Base-by-base conservation (phyloP, 345 rosid genomes). In the Cardamine chenopodiifolia region DNA sequence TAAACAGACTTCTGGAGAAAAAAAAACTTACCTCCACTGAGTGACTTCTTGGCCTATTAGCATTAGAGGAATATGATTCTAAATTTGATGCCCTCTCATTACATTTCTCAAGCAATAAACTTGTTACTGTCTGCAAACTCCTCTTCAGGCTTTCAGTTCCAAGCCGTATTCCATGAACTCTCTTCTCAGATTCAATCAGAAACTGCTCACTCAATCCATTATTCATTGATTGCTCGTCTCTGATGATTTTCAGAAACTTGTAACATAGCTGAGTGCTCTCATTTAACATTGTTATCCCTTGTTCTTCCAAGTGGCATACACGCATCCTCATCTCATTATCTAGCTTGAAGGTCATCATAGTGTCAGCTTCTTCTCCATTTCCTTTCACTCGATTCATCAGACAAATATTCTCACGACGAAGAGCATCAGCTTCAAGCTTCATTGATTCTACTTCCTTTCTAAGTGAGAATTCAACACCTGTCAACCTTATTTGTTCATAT, bases 401-500 rank as follows among this genome's bases (percentile, higher is more conserved):
- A 81, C 53, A 80, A 28, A 83, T 85, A 75, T 95, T 95, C 83
- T 95, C 98, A 49, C 76, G 85, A 31, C 94, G 86, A 77, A 92
- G 97, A 70, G 88, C 78, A 66, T 88, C 90, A 60, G 77, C 78
- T 77, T 95, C 98, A 29, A 81, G 73, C 70, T 82, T 89, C 67
- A 29, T 68, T 22, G 85, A 80, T 79, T 89, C 94, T 35, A 84
- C 10, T 79, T 90, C 96, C 78, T 82, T 88, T 75, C 99, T 88
- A 42, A 92, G 79, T 52, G 89, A 78, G 70, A 89, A 44, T 79
- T 95, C 99, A 55, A 88, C 78, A n/a, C 96, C 93, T 35, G 90
- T 77, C 85, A 92, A 78, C 82, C 99, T 85, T 83, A 89, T 65
- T 78, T 87, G 94, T 79, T 31, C 93, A 81, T 70, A 56, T 57